Percentiles rank a stretch among this genome's conserved stretches.
Conservation (phyloP, 208 protist genomes). For the Crithidia expoeki region DNA sequence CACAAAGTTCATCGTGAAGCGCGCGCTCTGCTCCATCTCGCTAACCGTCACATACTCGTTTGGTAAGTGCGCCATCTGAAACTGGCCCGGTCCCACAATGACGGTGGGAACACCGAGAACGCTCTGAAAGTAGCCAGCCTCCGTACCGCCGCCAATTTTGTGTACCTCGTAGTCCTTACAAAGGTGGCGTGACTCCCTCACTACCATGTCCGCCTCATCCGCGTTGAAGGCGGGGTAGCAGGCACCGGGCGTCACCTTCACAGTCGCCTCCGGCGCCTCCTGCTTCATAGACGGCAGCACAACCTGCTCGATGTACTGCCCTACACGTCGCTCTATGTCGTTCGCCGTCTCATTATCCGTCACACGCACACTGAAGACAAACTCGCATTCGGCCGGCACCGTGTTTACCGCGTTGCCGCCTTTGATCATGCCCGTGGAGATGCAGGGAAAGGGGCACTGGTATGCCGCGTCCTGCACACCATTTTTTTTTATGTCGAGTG, state of each 20-base stretch:
- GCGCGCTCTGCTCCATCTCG: slow-evolving; percentile 26
- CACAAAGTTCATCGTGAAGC: slow-evolving; percentile 29
- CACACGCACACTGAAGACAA: slow-evolving; percentile 44
- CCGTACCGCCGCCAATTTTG: slow-evolving; percentile 45
- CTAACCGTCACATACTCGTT: slow-evolving; percentile 30
- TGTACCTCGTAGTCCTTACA: slow-evolving; percentile 11
- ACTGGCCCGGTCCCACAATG: slow-evolving; percentile 19
- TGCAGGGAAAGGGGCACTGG: slow-evolving; percentile 28
- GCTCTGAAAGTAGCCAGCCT: slow-evolving; percentile 59
- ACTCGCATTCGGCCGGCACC: slow-evolving; percentile 45
- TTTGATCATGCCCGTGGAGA: slow-evolving; percentile 43
- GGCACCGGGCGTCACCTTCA: slow-evolving; percentile 21
- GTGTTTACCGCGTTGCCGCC: slow-evolving; percentile 52
- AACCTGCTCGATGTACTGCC: slow-evolving; percentile 36
- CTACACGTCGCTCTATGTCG: slow-evolving; percentile 30
- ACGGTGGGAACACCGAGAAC: slow-evolving; percentile 33
- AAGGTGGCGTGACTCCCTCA: slow-evolving; percentile 26
- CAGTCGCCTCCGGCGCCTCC: slow-evolving; percentile 36
- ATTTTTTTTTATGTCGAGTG: slow-evolving; percentile 32
- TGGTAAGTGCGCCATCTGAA: slow-evolving; percentile 21
- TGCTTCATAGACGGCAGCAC: slow-evolving; percentile 35
- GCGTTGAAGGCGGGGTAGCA: slow-evolving; percentile 31
- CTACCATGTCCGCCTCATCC: slow-evolving; percentile 39
- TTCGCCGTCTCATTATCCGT: slow-evolving; percentile 22
- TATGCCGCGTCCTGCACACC: slow-evolving; percentile 28